Evolutionary conservation across 83 land plant species (phyloP).

Genomic region (Picea abies): DNA sequence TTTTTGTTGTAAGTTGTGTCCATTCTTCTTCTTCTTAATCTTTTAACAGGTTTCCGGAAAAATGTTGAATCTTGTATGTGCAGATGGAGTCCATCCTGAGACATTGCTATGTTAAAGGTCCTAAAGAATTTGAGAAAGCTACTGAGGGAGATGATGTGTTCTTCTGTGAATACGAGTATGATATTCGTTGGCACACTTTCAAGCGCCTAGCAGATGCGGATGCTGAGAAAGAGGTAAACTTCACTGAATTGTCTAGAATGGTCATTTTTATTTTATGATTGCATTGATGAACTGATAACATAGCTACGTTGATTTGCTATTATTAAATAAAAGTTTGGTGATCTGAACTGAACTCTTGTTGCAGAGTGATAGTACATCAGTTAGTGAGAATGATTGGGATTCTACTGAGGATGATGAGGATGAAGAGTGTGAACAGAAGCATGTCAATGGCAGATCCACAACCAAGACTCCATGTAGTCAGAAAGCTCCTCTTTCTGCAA

Average conservation of each 20-base stretch:
- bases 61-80: conserved; percentile 6
- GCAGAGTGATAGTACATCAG: conserved; percentile 34
- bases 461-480: conserved; percentile 5
- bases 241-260: no score
- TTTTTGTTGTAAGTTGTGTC: background rate
- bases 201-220: conserved; percentile 79
- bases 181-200: conserved; percentile 80
- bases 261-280: background rate
- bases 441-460: background rate
- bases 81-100: conserved; percentile 86
- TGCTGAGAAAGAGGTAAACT: conserved; percentile 35
- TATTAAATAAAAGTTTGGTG: background rate
- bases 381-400: conserved; percentile 55
- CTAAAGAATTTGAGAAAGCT: conserved; percentile 73
- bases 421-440: conserved; percentile 41
- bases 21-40: background rate
- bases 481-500: conserved; percentile 17
- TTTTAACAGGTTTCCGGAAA: background rate
- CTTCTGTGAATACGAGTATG: conserved; percentile 95
- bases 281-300: background rate
- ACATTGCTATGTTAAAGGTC: conserved; percentile 85
- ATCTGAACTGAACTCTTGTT: background rate
- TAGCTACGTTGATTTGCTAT: background rate
- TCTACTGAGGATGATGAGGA: conserved; percentile 40
- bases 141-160: conserved; percentile 96